phyloP scores from a whole-genome alignment of 768 basidiomycete genomes.

The Arthromyces matolae region DNA sequence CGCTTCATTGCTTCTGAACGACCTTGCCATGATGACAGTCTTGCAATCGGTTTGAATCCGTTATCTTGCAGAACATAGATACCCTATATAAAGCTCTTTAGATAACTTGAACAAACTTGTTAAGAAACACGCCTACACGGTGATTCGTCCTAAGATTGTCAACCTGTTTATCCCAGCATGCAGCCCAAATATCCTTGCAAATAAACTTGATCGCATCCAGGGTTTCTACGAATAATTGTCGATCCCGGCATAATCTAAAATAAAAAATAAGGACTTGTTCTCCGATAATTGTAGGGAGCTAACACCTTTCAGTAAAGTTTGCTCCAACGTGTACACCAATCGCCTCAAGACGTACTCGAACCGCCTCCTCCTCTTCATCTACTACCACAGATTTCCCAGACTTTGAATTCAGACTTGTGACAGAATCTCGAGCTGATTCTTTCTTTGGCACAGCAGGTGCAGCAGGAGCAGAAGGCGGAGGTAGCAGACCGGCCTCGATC shows the following conservation, averaged over 20 bases:
- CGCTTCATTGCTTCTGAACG: conserved; percentile 66
- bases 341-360: conserved; percentile 67
- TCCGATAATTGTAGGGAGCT: background rate
- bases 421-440: conserved; percentile 40
- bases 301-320: conserved; percentile 82
- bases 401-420: conserved; percentile 39
- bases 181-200: conserved; percentile 93
- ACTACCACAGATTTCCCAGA: conserved; percentile 29
- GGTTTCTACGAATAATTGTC: conserved; percentile 73
- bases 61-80: conserved; percentile 94
- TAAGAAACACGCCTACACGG: conserved; percentile 49
- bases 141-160: conserved; percentile 96
- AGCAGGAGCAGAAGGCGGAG: conserved; percentile 40
- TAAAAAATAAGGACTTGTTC: background rate
- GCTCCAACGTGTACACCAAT: conserved; percentile 87
- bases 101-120: background rate
- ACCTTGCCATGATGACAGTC: conserved; percentile 79
- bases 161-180: conserved; percentile 92
- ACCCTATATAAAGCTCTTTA: conserved; percentile 46
- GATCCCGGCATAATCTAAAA: conserved; percentile 69
- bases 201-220: conserved; percentile 92
- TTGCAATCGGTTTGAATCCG: conserved; percentile 77
- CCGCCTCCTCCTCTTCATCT: conserved; percentile 74
- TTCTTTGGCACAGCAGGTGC: conserved; percentile 40
- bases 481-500: conserved; percentile 72